Evolutionary conservation across 208 protist genomes (phyloP), one percentile per base, ranked within the genome.

Genomic region (Trypanosoma melophagium): DNA sequence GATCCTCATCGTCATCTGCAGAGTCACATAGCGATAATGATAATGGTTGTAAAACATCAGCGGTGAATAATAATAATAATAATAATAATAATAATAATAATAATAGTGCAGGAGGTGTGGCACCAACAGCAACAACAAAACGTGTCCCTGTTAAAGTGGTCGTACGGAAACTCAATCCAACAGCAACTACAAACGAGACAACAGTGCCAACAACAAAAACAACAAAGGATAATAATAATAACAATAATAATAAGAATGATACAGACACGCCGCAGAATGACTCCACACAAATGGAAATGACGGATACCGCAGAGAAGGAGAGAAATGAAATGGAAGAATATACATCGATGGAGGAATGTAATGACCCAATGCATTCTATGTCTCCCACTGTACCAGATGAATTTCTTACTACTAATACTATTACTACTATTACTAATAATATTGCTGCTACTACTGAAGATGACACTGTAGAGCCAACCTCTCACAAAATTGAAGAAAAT

Each of bases 51-150:
- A n/a, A n/a, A n/a, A n/a, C n/a, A n/a, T n/a, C 1, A 5, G 28
- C 28, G 1, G 28, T 35, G 28, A 1, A 35, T 35, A 42, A 38
- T 3, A 51, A 17, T 42, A 8, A 25, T 2, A n/a, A 1, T 19
- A 38, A 1, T n/a, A 19, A 49, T 21, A 28, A 42, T n/a, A 42
- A 25, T 40, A 35, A 40, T 22, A 25, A 54, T 45, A 60, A 76
- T 57, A 71, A 52, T 55, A 60, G 19, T 66, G 21, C 21, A 69
- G 62, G 31, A 72, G 47, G 9, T 49, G 10, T 50, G 10, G 17
- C 3, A 49, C n/a, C 52, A 50, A 38, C 52, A 64, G 60, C 56
- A 22, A 13, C 24, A 50, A 57, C 9, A 35, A 50, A 42, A 8
- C 22, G 63, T n/a, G 19, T 42, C 8, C 35, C 63, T 31, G 53